Conservation (phyloP, 2,329 filamentous ascomycete species). For the Parastagonospora nodorum region DNA sequence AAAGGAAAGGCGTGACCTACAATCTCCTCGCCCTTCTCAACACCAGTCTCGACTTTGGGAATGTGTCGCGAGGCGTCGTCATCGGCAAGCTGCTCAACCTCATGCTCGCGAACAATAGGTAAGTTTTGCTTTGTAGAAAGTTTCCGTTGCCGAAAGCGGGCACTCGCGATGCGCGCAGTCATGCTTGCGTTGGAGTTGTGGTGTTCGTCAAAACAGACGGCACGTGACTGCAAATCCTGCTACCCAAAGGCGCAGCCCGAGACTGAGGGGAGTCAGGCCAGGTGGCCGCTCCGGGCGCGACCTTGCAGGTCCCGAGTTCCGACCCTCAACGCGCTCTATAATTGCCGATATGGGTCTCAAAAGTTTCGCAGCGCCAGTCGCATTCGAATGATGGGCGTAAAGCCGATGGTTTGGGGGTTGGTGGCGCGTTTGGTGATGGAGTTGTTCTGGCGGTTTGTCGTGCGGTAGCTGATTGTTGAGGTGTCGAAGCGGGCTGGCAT, state of each 20-base stretch:
- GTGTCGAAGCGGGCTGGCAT: constrained; percentile 13
- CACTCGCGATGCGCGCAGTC: constrained; percentile 44
- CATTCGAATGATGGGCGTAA: constrained; percentile 25
- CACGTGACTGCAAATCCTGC: constrained; percentile 39
- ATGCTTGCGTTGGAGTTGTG: constrained; percentile 26
- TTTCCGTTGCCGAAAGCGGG: constrained; percentile 84
- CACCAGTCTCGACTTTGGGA: constrained; percentile 89
- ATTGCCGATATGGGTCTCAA: constrained; percentile 37
- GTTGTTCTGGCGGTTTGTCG: constrained; percentile 11
- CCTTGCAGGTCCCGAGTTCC: constrained; percentile 24
- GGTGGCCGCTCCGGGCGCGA: constrained; percentile 22
- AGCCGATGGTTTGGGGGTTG: constrained; percentile 24
- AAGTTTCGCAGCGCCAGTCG: constrained; percentile 30
- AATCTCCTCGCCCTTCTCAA: constrained; percentile 96
- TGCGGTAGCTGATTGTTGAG: constrained; percentile 16
- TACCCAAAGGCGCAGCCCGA: constrained; percentile 1
- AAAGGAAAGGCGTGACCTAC: constrained; percentile 64
- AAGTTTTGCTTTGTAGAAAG: constrained; percentile 88
- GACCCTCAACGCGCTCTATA: constrained; percentile 34
- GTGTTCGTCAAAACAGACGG: constrained; percentile 14
- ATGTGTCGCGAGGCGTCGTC: constrained; percentile 81
- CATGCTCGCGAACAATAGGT: constrained; percentile 84
- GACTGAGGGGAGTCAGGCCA: constrained; percentile 22
- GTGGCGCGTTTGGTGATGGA: constrained; percentile 23
- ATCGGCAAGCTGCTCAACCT: constrained; percentile 86